Evolutionary conservation across 2,329 filamentous ascomycete species (phyloP).

Genomic region (Cadophora sp.): DNA sequence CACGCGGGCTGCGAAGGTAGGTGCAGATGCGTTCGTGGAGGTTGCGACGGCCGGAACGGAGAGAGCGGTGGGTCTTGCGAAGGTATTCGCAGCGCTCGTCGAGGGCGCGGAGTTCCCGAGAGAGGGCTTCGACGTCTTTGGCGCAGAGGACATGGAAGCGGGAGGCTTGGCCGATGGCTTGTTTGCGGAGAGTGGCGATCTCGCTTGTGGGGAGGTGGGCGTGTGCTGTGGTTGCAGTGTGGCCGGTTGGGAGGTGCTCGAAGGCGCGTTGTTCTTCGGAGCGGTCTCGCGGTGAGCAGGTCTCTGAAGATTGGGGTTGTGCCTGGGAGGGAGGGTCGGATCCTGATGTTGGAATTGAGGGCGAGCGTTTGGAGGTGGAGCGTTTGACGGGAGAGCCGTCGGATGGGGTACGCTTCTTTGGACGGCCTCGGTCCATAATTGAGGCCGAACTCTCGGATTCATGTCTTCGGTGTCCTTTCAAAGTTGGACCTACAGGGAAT

Average conservation of each 20-base stretch:
- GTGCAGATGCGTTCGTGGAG: conserved; percentile 79
- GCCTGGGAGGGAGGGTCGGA: neutral
- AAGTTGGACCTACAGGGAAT: conserved; percentile 11
- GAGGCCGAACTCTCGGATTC: conserved; percentile 62
- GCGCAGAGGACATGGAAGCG: conserved; percentile 69
- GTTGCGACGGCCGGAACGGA: conserved; percentile 77
- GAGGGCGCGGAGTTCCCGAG: conserved; percentile 75
- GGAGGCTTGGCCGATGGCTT: conserved; percentile 66
- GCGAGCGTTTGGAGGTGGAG: conserved; percentile 40
- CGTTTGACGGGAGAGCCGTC: conserved; percentile 48
- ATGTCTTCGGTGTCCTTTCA: conserved; percentile 54
- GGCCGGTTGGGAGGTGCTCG: conserved; percentile 65
- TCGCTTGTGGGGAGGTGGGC: conserved; percentile 56
- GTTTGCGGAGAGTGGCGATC: conserved; percentile 58
- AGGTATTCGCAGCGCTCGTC: conserved; percentile 82
- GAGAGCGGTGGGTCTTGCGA: conserved; percentile 75
- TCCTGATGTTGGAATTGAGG: conserved; percentile 10
- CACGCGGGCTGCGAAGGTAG: conserved; percentile 74
- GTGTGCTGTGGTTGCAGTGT: conserved; percentile 58
- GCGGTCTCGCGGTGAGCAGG: conserved; percentile 8
- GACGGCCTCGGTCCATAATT: conserved; percentile 67
- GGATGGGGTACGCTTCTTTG: conserved; percentile 54
- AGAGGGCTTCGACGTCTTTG: conserved; percentile 69
- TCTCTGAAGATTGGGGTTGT: neutral
- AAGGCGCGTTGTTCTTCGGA: conserved; percentile 61